Base-by-base conservation (phyloP, 2,329 filamentous ascomycete genomes). In the Venturia effusa region DNA sequence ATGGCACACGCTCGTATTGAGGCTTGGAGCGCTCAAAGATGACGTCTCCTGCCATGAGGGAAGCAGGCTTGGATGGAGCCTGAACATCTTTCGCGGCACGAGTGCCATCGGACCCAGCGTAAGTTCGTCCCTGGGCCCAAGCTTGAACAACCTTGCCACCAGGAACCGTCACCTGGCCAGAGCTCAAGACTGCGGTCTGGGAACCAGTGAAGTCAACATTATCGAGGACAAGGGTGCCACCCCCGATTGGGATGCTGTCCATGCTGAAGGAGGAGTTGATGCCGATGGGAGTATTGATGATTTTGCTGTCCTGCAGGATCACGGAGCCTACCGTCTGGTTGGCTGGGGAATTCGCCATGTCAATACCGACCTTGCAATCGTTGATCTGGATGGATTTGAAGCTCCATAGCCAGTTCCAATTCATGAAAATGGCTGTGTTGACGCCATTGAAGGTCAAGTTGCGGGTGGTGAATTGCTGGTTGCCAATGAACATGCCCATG, bases 1-100 rank as follows among this genome's bases (percentile, higher is more conserved):
- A 83, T 3, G 85, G 75, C 2, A 90, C 76, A 51, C 79, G 78
- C 72, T 89, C 84, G 73, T 97, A 99, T 74, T 96, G 90, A 17
- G 94, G 94, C 82, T 94, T 96, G 74, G 86, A 88, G 68, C 89
- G 88, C 67, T 91, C 88, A 73, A 92, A 92, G 69, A 97, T 80
- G 68, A 89, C 90, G 30, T 80, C 74, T 45, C 75, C 74, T 67
- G 85, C 80, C 45, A 92, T 80, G 19, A 97, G 86, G 30, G 74
- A 78, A 15, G 79, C 75, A 7, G 92, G 89, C 77, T 90, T 93
- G 64, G 77, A 72, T 45, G 85, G 77, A 32, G 80, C 77, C 48
- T 69, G 68, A 34, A 75, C 66, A 73, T 78, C 69, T 43, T 77
- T 83, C 76, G 94, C 90, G 6, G 88, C 78, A 69, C 73, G 72